These are phyloP conservation scores for Fraxinus americana DNA, from an alignment of 257 asterid genomes.

Conservation along the genomic window DNA sequence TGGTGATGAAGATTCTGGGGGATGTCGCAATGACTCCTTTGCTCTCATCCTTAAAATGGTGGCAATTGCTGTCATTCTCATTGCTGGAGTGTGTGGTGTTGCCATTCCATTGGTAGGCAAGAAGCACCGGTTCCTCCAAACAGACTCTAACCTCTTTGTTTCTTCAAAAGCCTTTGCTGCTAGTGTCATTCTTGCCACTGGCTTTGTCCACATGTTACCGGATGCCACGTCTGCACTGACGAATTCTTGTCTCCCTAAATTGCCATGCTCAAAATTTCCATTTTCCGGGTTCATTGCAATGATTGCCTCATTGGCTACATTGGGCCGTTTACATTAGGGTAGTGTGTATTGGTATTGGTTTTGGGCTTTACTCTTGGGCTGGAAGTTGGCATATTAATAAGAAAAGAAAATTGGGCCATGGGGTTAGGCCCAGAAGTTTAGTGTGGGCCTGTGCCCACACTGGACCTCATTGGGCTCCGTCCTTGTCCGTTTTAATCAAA, in stretches of 20 bases:
- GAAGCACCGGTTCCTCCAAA: slow-evolving; percentile 67
- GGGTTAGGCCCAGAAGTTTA: no score
- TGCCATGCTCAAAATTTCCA: slow-evolving; percentile 85
- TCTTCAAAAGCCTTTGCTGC: slow-evolving; percentile 94
- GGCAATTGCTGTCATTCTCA: slow-evolving; percentile 72
- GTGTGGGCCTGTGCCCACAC: no score
- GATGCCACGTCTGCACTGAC: slow-evolving; percentile 73
- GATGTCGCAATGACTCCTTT: slow-evolving; percentile 62
- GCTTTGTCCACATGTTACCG: slow-evolving; percentile 94
- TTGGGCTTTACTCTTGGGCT: no score
- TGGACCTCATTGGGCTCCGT: no score
- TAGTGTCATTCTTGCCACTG: slow-evolving; percentile 97
- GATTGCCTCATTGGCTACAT: slow-evolving; percentile 83
- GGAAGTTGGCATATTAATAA: no score
- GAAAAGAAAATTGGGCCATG: no score
- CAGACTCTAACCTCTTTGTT: slow-evolving; percentile 78
- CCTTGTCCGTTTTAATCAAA: background rate
- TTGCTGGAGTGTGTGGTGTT: slow-evolving; percentile 80
- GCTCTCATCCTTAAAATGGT: slow-evolving; percentile 70
- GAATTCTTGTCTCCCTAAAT: slow-evolving; percentile 63
- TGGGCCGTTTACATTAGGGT: no score
- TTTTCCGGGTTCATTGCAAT: slow-evolving; percentile 94
- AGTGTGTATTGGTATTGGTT: no score
- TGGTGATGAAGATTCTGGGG: slow-evolving; percentile 35
- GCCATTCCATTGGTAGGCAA: slow-evolving; percentile 80